These are phyloP conservation scores for Suillus fuscotomentosus DNA, from an alignment of 768 basidiomycete species.

Conservation along the genomic window DNA sequence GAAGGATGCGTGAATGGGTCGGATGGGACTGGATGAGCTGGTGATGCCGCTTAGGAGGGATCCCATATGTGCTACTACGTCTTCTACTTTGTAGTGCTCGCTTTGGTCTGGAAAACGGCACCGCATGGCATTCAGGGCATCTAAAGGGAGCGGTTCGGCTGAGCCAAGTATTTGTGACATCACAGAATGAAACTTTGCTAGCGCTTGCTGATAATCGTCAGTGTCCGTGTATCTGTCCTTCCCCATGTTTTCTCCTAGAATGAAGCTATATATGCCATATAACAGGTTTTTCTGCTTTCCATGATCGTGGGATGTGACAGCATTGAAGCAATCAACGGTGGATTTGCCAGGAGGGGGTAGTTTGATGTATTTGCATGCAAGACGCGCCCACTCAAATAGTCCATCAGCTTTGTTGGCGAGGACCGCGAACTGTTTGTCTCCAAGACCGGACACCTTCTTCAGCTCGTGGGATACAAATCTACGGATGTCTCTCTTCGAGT, in stretches of 20 bases:
- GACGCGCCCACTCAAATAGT: constrained; percentile 10
- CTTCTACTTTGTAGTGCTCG: neutral
- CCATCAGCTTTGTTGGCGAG: constrained; percentile 1
- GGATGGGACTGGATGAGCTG: too few species aligned
- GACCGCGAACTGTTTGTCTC: neutral
- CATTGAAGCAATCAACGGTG: neutral
- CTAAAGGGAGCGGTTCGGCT: neutral
- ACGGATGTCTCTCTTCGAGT: neutral
- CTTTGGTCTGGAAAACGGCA: neutral
- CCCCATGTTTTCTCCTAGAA: neutral
- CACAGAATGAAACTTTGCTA: constrained; percentile 1
- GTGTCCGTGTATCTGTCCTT: neutral
- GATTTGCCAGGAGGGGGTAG: too few species aligned
- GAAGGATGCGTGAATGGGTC: too few species aligned
- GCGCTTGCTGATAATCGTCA: neutral
- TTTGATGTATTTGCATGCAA: constrained; percentile 4
- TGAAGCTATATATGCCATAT: neutral
- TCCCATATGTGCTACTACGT: neutral
- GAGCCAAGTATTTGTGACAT: constrained; percentile 5
- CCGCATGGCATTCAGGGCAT: neutral
- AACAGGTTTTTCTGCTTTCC: neutral
- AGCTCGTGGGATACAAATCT: neutral
- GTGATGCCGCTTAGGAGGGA: too few species aligned
- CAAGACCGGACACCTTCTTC: neutral
- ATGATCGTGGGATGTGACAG: neutral